Base-by-base conservation (phyloP, 805 yeast species). In the Kodamaea sagamina region DNA sequence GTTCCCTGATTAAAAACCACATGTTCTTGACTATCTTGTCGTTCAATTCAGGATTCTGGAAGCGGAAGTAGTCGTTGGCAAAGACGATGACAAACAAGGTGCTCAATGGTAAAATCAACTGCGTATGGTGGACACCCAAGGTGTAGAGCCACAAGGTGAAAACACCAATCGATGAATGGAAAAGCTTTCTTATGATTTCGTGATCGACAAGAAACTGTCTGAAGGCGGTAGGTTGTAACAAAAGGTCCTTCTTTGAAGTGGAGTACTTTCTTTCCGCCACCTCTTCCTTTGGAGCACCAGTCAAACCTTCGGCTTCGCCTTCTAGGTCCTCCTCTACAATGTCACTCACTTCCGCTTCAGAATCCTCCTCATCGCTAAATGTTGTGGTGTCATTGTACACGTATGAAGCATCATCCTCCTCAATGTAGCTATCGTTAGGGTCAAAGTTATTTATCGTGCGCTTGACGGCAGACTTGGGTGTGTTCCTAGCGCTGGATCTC, bases 121-220 rank as follows among this genome's bases (percentile, higher is more conserved):
- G 74, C 4, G 62, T 58, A 13, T 77, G 76, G 47, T 77, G 74
- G 8, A 74, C 67, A 7, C 90, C 89, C 32, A 64, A 58, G 0
- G 85, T 74, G 61, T 89, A 92, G 25, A 88, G 66, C 54, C 76
- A 84, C 29, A 93, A 63, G 1, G 97, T 83, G 32, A 90, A 53
- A 49, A 89, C 76, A 0, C 97, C 99, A 38, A 90, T 89, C 1
- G 93, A 84, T 6, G 92, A 86, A 62, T 93, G 99, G 47, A 93
- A 79, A 3, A 78, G 67, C 62, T 93, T 93, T 56, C 99, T 78
- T 4, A 96, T 95, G 12, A 93, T 70, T 64, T 93, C 99, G 58
- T 93, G 89, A 56, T 85, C 85, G 27, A 83, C 78, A 39, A 84
- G 65, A 54, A 84, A 82, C 34, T 45, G 43, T 27, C 54, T 51